Base-by-base conservation (phyloP, 352 stramenopile species). In the Blastocystis sp. region DNA sequence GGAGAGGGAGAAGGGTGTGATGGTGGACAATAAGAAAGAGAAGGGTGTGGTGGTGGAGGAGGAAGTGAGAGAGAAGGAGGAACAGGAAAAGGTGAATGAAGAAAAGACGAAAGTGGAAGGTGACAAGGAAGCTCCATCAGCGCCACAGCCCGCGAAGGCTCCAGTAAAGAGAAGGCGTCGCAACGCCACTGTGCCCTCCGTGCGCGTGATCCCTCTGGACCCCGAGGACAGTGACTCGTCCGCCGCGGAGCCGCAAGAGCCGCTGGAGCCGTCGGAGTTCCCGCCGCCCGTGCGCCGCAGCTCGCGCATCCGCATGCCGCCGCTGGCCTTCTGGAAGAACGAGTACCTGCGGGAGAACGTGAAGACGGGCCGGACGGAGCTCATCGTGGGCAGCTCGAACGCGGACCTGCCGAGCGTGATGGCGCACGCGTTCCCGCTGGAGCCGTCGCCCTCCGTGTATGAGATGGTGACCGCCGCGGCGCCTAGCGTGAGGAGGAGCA, bases 261-360 rank as follows among this genome's bases (percentile, higher is more conserved):
- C 48, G 48, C 0, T 1, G 6, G 6, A 7, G 6, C 6, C 14
- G 6, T 17, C 48, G 14, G 64, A 74, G 7, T 48, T 48, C 24
- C 6, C 17, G 7, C 17, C 42, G 7, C 24, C 64, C 19, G 64
- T 74, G 43, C 64, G 64, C 7, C 64, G 64, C 4, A 52, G 24
- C 42, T 74, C 64, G 21, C 64, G 64, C 19, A 34, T 52, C 45
- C 64, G 43, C 42, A 45, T 71, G 38, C 64, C 64, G 21, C 64
- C 64, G 19, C 64, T 71, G 14, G 64, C 38, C 19, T 71, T 71
- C 64, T 71, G 64, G 64, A 71, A 71, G 64, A 74, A 74, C 34
- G 34, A 34, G 40, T 74, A 74, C 17, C 21, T 74, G 64, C 34
- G 34, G 34, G 34, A 74, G 34, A 74, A 74, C 34, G 64, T 52